Evolutionary conservation across 768 basidiomycete genomes (phyloP).

Genomic region (Serendipita vermifera): DNA sequence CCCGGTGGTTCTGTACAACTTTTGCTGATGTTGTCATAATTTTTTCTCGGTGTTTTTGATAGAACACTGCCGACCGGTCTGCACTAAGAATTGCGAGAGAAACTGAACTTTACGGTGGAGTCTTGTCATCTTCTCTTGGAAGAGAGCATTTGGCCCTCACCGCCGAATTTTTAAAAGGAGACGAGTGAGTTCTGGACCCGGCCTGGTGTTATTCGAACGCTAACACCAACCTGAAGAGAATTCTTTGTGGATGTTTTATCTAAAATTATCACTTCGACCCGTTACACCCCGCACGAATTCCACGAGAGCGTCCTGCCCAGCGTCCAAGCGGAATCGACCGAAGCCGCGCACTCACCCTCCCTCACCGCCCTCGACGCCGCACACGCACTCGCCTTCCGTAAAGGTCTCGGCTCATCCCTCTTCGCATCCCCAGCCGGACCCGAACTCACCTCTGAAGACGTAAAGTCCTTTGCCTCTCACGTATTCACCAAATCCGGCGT

Average conservation of each 20-base stretch:
- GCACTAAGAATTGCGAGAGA: conserved; percentile 84
- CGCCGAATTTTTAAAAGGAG: conserved; percentile 87
- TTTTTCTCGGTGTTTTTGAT: conserved; percentile 14
- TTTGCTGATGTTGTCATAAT: not conserved
- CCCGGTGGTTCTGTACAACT: not conserved
- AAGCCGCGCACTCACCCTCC: conserved; percentile 46
- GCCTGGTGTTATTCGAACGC: not conserved
- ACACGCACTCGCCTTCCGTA: conserved; percentile 85
- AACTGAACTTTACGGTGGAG: conserved; percentile 85
- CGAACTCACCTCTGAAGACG: conserved; percentile 46
- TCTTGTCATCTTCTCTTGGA: conserved; percentile 69
- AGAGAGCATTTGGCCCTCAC: conserved; percentile 88
- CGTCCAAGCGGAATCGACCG: conserved; percentile 54
- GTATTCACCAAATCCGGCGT: conserved; percentile 70
- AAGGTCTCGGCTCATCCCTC: conserved; percentile 81
- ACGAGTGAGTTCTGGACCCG: conserved; percentile 59
- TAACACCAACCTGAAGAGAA: conserved; percentile 32
- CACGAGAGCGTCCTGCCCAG: conserved; percentile 36
- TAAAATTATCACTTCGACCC: conserved; percentile 69
- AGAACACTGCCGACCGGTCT: conserved; percentile 81
- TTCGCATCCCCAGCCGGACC: conserved; percentile 61
- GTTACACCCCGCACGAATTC: conserved; percentile 39
- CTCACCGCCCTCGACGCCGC: conserved; percentile 73
- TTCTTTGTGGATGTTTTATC: conserved; percentile 87
- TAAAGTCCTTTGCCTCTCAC: conserved; percentile 58